Percentiles rank a stretch among this genome's conserved stretches.
Evolutionary conservation across 345 rosid species (phyloP).

Genomic region (Kernera saxatilis): DNA sequence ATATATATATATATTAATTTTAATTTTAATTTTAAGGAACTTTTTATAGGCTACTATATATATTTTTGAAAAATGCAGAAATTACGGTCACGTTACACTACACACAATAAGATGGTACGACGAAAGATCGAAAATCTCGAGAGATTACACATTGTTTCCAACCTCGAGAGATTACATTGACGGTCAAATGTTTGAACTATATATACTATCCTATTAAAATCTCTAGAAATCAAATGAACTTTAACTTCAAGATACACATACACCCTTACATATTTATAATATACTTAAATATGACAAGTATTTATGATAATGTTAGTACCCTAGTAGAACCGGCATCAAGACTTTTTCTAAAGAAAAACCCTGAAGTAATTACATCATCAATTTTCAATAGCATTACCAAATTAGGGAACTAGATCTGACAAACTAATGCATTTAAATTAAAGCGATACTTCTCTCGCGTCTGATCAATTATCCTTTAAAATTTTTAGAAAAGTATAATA

Average conservation of each 20-base stretch:
- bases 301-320: not conserved
- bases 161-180: not conserved
- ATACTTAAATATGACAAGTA: not conserved
- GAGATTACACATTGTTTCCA: not conserved
- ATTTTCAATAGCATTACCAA: not conserved
- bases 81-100: not conserved
- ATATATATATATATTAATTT: no score
- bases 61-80: not conserved
- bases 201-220: not conserved
- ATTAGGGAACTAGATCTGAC: not conserved
- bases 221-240: not conserved
- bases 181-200: conserved; percentile 1
- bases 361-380: not conserved
- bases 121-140: not conserved
- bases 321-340: conserved; percentile 6
- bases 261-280: not conserved
- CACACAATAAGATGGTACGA: not conserved
- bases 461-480: not conserved
- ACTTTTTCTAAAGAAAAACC: not conserved
- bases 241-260: not conserved
- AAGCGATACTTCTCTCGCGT: not conserved
- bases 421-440: not conserved
- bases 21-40: not conserved
- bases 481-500: not conserved
- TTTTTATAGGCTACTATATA: not conserved